Conservation (phyloP, 2,329 filamentous ascomycete genomes). For the Fusarium vanettenii region DNA sequence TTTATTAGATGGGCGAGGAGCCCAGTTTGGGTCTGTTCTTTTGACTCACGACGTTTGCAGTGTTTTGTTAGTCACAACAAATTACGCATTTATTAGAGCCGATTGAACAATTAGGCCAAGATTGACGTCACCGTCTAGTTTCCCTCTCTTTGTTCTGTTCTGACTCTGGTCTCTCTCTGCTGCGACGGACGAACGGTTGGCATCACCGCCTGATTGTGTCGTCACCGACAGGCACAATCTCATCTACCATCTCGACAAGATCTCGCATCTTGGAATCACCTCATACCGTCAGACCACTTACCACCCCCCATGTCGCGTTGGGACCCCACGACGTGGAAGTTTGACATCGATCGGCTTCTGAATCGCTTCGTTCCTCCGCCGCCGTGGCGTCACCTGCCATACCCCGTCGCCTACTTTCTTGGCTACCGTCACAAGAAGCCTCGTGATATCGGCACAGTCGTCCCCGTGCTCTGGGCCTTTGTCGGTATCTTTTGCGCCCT, state of each 20-base stretch:
- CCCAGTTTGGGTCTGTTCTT: not conserved
- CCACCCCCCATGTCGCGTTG: conserved; percentile 25
- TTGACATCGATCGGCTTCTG: conserved; percentile 82
- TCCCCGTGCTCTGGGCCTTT: conserved; percentile 71
- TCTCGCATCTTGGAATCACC: conserved; percentile 3
- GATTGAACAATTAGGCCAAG: conserved; percentile 4
- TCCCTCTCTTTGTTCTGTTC: not conserved
- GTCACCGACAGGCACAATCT: not conserved
- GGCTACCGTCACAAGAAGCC: conserved; percentile 64
- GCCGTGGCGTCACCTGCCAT: conserved; percentile 72
- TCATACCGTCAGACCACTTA: not conserved
- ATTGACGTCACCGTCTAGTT: not conserved
- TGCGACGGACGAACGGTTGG: not conserved
- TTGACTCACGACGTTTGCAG: not conserved
- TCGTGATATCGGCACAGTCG: conserved; percentile 64
- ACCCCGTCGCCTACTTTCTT: conserved; percentile 74
- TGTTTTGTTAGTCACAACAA: not conserved
- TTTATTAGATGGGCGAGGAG: not conserved
- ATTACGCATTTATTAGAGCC: not conserved
- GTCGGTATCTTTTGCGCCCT: conserved; percentile 73
- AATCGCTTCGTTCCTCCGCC: conserved; percentile 77
- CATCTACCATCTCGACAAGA: not conserved
- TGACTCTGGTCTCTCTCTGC: not conserved
- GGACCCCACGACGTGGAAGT: conserved; percentile 57
- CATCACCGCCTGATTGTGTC: not conserved